phyloP scores from a whole-genome alignment of 2,329 filamentous ascomycete species.

The Fusarium transvaalense region DNA sequence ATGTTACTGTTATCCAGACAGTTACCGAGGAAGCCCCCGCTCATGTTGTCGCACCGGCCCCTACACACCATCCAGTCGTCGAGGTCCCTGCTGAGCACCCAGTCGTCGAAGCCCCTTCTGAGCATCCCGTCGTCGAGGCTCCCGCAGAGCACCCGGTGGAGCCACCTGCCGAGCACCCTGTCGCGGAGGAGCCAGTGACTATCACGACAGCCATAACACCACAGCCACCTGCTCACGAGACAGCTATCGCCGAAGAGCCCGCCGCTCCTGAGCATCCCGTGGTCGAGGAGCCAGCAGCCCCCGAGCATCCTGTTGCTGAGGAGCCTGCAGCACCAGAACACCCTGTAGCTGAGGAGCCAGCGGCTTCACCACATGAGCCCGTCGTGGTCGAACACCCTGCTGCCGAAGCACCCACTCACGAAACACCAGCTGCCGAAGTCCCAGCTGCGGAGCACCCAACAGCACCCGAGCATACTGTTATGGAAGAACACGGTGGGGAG shows the following conservation, averaged over 20 bases:
- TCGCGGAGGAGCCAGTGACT: neutral
- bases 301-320: neutral
- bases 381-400: neutral
- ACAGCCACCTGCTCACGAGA: neutral
- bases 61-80: neutral
- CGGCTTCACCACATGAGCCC: neutral
- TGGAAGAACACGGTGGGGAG: neutral
- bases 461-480: neutral
- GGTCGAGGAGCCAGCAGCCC: neutral
- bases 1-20: conserved; percentile 22
- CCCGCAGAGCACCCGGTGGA: conserved; percentile 1
- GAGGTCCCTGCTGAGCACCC: conserved; percentile 2
- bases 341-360: neutral
- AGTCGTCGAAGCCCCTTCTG: neutral
- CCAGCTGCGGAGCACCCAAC: neutral
- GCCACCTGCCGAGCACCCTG: neutral
- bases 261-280: neutral
- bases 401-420: conserved; percentile 2
- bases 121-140: neutral
- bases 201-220: conserved; percentile 1
- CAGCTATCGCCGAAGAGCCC: neutral
- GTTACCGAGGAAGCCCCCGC: conserved; percentile 7
- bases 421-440: neutral
- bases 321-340: neutral
- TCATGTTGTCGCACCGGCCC: neutral